These are phyloP conservation scores for Alternaria ethzedia DNA, from an alignment of 2,329 filamentous ascomycete species.

Conservation along the genomic window DNA sequence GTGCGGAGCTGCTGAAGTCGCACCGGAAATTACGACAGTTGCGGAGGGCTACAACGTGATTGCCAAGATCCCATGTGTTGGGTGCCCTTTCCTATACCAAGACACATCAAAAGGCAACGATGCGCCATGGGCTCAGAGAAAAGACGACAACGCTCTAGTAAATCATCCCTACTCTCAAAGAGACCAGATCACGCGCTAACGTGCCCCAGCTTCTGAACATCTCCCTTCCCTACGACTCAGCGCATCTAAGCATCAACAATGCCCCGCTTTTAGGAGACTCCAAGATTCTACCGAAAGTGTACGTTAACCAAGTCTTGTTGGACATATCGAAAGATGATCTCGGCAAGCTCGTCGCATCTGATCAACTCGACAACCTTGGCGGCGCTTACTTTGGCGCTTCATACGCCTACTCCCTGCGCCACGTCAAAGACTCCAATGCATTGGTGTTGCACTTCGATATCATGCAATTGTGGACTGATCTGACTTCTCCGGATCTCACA, in stretches of 20 bases:
- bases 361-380: slow-evolving; percentile 31
- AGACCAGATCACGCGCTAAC: background rate
- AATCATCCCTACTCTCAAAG: background rate
- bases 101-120: slow-evolving; percentile 34
- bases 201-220: slow-evolving; percentile 37
- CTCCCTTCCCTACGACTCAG: slow-evolving; percentile 34
- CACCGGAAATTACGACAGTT: slow-evolving; percentile 40
- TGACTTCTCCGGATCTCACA: slow-evolving; percentile 16
- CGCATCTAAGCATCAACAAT: slow-evolving; percentile 36
- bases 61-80: slow-evolving; percentile 42
- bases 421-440: slow-evolving; percentile 21
- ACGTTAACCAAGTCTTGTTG: slow-evolving; percentile 37
- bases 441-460: slow-evolving; percentile 41
- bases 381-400: slow-evolving; percentile 37
- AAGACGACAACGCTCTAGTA: slow-evolving; percentile 40
- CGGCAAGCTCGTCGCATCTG: slow-evolving; percentile 16
- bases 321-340: slow-evolving; percentile 28
- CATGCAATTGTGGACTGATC: slow-evolving; percentile 28
- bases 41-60: slow-evolving; percentile 41
- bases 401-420: slow-evolving; percentile 34
- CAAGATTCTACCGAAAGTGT: slow-evolving; percentile 30
- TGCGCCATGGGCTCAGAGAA: slow-evolving; percentile 31
- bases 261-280: slow-evolving; percentile 25
- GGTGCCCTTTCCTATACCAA: slow-evolving; percentile 42
- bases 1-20: slow-evolving; percentile 20